Conservation (phyloP, 257 asterid genomes). For the Voacanga thouarsii region DNA sequence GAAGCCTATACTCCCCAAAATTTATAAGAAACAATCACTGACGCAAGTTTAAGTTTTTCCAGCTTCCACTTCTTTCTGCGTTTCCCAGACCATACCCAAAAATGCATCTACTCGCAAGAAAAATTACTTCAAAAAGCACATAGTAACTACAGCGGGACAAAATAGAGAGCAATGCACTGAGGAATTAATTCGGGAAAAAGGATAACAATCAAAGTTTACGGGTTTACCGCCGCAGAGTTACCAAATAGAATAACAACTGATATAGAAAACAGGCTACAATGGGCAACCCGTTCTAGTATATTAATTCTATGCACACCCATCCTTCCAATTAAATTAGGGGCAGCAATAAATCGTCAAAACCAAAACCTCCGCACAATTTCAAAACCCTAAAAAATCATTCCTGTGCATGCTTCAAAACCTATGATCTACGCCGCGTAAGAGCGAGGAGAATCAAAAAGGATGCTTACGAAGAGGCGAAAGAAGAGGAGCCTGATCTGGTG, state of each 20-base stretch:
- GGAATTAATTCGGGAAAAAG: neutral
- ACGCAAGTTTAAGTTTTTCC: constrained; percentile 6
- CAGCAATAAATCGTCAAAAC: neutral
- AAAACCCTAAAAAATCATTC: constrained; percentile 36
- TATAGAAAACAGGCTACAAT: neutral
- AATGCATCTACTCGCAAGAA: neutral
- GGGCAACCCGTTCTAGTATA: neutral
- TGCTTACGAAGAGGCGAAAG: constrained; percentile 6
- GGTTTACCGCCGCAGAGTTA: neutral
- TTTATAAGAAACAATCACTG: neutral
- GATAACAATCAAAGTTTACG: neutral
- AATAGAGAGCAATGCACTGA: neutral
- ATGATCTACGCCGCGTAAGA: constrained; percentile 26
- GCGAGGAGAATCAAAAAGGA: neutral
- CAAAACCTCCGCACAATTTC: neutral
- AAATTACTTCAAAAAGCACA: neutral
- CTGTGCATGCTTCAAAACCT: constrained; percentile 19
- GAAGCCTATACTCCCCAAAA: neutral
- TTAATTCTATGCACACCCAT: neutral
- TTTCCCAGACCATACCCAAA: neutral
- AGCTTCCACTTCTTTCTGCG: neutral
- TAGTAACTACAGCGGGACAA: neutral
- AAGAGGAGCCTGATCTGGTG: constrained; percentile 18
- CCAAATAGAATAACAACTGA: neutral
- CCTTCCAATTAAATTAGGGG: neutral